phyloP scores from a whole-genome alignment of 495 filamentous ascomycete genomes.

The Lophiostoma macrostomum region DNA sequence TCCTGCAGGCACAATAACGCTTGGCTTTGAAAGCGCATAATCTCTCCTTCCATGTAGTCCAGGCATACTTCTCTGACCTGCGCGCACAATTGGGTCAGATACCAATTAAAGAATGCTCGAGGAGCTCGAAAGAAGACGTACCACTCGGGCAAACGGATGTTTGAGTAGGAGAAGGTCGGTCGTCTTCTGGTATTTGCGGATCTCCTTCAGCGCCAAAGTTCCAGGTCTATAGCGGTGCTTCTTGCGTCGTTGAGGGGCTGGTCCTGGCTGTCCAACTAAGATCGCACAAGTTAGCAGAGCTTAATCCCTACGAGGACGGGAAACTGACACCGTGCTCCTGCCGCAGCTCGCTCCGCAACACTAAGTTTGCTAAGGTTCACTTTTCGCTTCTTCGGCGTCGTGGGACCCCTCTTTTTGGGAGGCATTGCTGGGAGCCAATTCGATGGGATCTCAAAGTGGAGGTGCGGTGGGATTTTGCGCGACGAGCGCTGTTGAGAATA shows the following conservation, averaged over 20 bases:
- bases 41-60: constrained; percentile 50
- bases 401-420: too few relatives aligned
- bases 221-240: constrained; percentile 78
- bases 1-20: constrained; percentile 89
- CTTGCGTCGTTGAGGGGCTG: constrained; percentile 46
- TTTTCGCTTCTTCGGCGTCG: too few relatives aligned
- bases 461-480: too few relatives aligned
- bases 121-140: constrained; percentile 44
- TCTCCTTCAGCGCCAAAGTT: constrained; percentile 80
- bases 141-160: constrained; percentile 81
- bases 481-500: too few relatives aligned
- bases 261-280: constrained; percentile 70
- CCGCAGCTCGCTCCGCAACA: too few relatives aligned
- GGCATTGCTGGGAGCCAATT: too few relatives aligned
- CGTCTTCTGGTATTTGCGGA: constrained; percentile 74
- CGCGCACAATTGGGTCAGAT: not conserved
- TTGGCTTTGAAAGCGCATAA: constrained; percentile 85
- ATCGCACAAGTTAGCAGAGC: constrained; percentile 8
- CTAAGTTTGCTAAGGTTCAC: too few relatives aligned
- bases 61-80: constrained; percentile 83
- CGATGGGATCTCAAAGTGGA: too few relatives aligned
- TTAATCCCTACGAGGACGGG: too few relatives aligned
- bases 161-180: constrained; percentile 80
- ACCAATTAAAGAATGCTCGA: not conserved
- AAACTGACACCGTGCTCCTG: too few relatives aligned